Conservation (phyloP, 768 basidiomycete genomes). For the Paxillus ammoniavirescens region DNA sequence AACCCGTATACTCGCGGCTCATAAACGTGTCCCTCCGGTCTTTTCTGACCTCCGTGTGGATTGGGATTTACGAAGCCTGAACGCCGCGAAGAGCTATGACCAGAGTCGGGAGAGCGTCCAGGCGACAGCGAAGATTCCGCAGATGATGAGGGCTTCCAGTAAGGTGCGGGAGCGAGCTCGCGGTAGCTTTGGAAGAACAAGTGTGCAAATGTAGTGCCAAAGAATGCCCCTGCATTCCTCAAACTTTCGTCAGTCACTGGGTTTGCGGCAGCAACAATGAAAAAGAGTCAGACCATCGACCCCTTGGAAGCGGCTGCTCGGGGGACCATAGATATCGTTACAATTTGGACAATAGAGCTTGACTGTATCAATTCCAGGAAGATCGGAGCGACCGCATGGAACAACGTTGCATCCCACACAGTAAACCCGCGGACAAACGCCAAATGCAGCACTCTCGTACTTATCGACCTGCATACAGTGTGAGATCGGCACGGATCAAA, state of each 20-base stretch:
- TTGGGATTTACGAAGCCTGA: constrained; percentile 84
- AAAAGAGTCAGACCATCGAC: constrained; percentile 71
- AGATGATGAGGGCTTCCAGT: constrained; percentile 72
- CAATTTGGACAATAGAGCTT: constrained; percentile 98
- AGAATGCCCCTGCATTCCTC: constrained; percentile 80
- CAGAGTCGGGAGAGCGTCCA: constrained; percentile 53
- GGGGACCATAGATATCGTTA: constrained; percentile 94
- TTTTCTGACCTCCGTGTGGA: constrained; percentile 85
- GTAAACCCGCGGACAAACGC: constrained; percentile 93
- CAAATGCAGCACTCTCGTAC: constrained; percentile 89
- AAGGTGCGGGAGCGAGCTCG: constrained; percentile 91
- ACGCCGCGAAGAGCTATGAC: constrained; percentile 45
- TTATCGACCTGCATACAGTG: constrained; percentile 74
- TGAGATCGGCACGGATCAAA: constrained; percentile 18
- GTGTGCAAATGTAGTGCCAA: constrained; percentile 98
- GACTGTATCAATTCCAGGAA: constrained; percentile 95
- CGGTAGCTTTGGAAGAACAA: constrained; percentile 98
- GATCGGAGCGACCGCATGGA: constrained; percentile 92
- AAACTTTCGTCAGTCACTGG: constrained; percentile 12
- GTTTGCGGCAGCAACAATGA: constrained; percentile 5
- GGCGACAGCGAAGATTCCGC: constrained; percentile 52
- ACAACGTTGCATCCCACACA: constrained; percentile 87
- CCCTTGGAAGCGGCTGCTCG: constrained; percentile 91
- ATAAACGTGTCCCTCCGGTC: constrained; percentile 84
- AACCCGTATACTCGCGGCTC: constrained; percentile 95